Conservation (phyloP, 495 filamentous ascomycete species). For the Cryomyces antarcticus region DNA sequence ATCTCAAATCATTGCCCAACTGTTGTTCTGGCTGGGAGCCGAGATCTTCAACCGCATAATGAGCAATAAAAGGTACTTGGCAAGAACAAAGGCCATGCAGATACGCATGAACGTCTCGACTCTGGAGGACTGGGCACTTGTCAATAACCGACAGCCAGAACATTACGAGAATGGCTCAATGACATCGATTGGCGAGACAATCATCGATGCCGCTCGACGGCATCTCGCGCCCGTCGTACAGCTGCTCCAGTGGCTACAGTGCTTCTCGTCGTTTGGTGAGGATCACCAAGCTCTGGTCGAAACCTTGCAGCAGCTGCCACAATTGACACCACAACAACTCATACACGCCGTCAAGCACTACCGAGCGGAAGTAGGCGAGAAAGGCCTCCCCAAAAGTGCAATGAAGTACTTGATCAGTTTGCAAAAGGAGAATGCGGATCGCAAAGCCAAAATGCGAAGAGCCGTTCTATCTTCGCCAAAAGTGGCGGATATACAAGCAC, state of each 20-base stretch:
- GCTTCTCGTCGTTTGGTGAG: constrained; percentile 89
- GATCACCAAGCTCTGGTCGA: constrained; percentile 68
- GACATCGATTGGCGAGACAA: constrained; percentile 67
- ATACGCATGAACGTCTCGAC: constrained; percentile 96
- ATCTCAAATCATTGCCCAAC: constrained; percentile 75
- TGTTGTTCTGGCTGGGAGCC: constrained; percentile 90
- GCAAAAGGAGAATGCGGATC: constrained; percentile 46
- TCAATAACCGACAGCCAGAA: constrained; percentile 84
- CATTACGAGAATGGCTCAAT: constrained; percentile 89
- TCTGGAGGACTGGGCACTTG: constrained; percentile 86
- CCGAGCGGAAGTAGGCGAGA: constrained; percentile 86
- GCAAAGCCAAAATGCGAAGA: constrained; percentile 28
- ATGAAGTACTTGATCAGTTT: constrained; percentile 68
- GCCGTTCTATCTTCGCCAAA: constrained; percentile 10
- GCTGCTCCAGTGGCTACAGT: constrained; percentile 92
- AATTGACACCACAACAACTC: constrained; percentile 71
- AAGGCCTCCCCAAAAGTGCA: constrained; percentile 63
- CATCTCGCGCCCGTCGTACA: constrained; percentile 87
- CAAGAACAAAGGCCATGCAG: constrained; percentile 97
- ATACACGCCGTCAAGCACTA: constrained; percentile 86
- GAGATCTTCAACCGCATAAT: constrained; percentile 98
- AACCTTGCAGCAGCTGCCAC: constrained; percentile 72
- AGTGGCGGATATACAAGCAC: background rate
- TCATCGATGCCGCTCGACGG: constrained; percentile 56
- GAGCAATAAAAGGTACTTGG: constrained; percentile 84